Percentiles rank a stretch among this genome's conserved stretches.
These are phyloP conservation scores for Immersiella caudata DNA, from an alignment of 495 filamentous ascomycete genomes.

Conservation along the genomic window DNA sequence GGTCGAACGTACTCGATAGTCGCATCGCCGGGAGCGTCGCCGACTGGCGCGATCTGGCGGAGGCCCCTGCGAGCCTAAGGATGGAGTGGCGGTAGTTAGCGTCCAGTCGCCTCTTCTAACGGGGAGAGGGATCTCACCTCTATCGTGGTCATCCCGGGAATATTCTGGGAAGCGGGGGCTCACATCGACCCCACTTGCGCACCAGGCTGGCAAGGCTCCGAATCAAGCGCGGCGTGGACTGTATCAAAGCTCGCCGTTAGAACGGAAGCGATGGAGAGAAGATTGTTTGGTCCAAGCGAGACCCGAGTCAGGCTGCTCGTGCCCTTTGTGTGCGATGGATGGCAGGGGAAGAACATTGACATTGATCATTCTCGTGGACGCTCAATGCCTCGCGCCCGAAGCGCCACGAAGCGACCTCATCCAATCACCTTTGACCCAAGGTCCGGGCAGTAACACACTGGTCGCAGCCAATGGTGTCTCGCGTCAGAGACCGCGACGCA, in stretches of 20 bases:
- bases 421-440: no score
- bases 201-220: neutral
- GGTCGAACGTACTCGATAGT: constrained; percentile 22
- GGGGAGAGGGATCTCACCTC: constrained; percentile 18
- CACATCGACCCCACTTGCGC: constrained; percentile 2
- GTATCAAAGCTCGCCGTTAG: neutral
- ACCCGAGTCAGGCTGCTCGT: neutral
- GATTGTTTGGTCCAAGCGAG: neutral
- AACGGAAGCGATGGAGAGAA: neutral
- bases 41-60: constrained; percentile 9
- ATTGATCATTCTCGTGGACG: no score
- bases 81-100: constrained; percentile 16
- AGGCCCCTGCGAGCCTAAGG: constrained; percentile 22
- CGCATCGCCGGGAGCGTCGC: constrained; percentile 15
- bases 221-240: neutral
- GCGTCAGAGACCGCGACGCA: constrained; percentile 13
- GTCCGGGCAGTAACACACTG: neutral
- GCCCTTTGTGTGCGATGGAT: neutral
- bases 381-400: constrained; percentile 1
- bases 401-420: constrained; percentile 14
- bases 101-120: constrained; percentile 8
- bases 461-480: neutral
- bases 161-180: constrained; percentile 1
- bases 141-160: constrained; percentile 12
- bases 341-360: neutral